Evolutionary conservation across 2,329 filamentous ascomycete genomes (phyloP), one percentile per base, ranked within the genome.

Genomic region (Amesomyces nigricolor): DNA sequence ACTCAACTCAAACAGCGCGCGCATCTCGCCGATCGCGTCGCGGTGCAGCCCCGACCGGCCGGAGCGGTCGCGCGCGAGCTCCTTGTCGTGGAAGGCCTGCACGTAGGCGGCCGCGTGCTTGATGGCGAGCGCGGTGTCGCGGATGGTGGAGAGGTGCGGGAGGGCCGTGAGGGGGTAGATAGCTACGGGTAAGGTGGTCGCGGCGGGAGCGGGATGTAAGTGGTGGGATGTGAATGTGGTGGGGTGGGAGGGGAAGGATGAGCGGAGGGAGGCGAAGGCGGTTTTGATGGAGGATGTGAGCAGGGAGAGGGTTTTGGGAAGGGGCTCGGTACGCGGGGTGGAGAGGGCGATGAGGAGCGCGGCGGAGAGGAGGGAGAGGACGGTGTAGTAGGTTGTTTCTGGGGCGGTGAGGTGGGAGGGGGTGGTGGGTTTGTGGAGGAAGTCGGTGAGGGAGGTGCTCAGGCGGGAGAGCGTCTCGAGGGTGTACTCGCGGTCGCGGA

Each of bases 351-450:
- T 58, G 7, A 63, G 58, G 1, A 66, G 56, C 5, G 65, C 55
- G 1, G 65, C 60, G 6, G 71, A 67, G 2, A 80, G 71, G 6
- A 77, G 59, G 22, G 72, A 71, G 22, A 78, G 55, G 1, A 72
- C 57, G 2, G 73, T 73, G 64, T 73, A 79, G 64, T 76, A 78
- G 0, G 68, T 64, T 17, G 69, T 62, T 51, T 81, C 78, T 2
- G 72, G 63, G 0, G 65, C 42, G 0, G 77, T 80, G 29, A 77
- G 70, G 4, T 67, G 56, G 49, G 56, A 5, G 0, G 61, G 47
- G 7, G 62, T 66, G 5, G 53, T 53, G 0, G 64, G 48, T 1
- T 50, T 47, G 30, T 70, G 63, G 3, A 78, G 65, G 47, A 76
- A 72, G 47, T 68, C 70, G 7, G 67, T 64, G 4, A 79, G 65